These are phyloP conservation scores for Sporothrix brasiliensis DNA, from an alignment of 2,329 filamentous ascomycete species.

Conservation along the genomic window DNA sequence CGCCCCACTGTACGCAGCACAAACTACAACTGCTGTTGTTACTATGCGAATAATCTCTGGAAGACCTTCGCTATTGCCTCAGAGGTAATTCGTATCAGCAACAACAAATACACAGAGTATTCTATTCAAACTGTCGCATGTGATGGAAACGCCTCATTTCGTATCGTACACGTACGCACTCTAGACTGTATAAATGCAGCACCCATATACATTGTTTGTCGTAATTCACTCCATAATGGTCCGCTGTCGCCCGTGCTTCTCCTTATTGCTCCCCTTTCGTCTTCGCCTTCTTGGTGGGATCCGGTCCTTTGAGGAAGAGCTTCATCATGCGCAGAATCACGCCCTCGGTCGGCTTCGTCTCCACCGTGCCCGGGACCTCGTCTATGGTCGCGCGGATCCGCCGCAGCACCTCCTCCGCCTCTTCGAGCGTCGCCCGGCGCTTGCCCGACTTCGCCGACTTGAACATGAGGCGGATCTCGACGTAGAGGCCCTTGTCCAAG, in stretches of 20 bases:
- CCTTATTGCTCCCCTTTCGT: not conserved
- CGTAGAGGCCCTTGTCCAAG: constrained; percentile 71
- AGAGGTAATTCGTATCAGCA: too few relatives aligned
- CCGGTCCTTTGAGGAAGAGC: constrained; percentile 48
- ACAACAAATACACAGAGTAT: too few relatives aligned
- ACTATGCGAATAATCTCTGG: not conserved
- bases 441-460: constrained; percentile 65
- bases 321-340: constrained; percentile 46
- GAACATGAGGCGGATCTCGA: constrained; percentile 70
- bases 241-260: too few relatives aligned
- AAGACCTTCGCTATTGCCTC: too few relatives aligned
- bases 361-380: constrained; percentile 46
- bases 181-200: too few relatives aligned
- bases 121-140: too few relatives aligned
- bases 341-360: constrained; percentile 50
- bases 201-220: not conserved
- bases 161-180: not conserved
- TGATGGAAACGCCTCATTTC: not conserved
- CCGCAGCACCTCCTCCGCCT: constrained; percentile 61
- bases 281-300: not conserved
- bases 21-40: not conserved
- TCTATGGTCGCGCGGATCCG: constrained; percentile 44
- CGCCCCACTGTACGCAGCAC: not conserved
- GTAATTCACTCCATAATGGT: too few relatives aligned
- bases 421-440: constrained; percentile 60